Evolutionary conservation across 2,329 filamentous ascomycete species (phyloP).

Genomic region (Paradendryphiella salina): DNA sequence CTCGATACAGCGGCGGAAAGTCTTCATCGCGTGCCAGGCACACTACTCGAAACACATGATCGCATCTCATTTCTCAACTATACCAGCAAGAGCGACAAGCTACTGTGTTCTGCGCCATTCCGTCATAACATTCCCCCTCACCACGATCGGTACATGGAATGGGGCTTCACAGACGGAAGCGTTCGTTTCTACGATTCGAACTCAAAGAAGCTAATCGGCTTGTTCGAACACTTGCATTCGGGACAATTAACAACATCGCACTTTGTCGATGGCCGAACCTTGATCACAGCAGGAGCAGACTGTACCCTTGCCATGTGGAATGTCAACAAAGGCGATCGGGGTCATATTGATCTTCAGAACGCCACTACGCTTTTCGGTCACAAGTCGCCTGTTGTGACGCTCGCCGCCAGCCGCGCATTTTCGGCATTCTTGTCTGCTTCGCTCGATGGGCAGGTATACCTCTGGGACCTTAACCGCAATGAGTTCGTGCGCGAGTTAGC

Average conservation of each 20-base stretch:
- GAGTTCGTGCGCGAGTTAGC: conserved; percentile 80
- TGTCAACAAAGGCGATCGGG: conserved; percentile 64
- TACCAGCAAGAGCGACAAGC: conserved; percentile 75
- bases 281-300: conserved; percentile 90
- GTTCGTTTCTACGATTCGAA: conserved; percentile 89
- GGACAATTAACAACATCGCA: conserved; percentile 82
- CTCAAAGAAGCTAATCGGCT: conserved; percentile 77
- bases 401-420: conserved; percentile 86
- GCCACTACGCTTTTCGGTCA: conserved; percentile 87
- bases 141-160: conserved; percentile 91
- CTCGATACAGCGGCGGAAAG: conserved; percentile 78
- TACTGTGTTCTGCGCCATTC: conserved; percentile 82
- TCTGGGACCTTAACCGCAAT: conserved; percentile 93
- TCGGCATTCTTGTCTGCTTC: conserved; percentile 85
- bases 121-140: conserved; percentile 81
- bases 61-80: conserved; percentile 78
- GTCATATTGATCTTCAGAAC: conserved; percentile 73
- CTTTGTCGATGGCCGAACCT: conserved; percentile 85
- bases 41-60: conserved; percentile 75
- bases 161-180: conserved; percentile 92
- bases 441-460: conserved; percentile 76
- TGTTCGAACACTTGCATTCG: conserved; percentile 92
- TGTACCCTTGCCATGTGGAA: conserved; percentile 87
- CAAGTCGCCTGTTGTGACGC: conserved; percentile 75
- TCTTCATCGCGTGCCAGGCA: conserved; percentile 75